Base-by-base conservation (phyloP, 2,329 filamentous ascomycete species). In the Alternaria novae-zelandiae region DNA sequence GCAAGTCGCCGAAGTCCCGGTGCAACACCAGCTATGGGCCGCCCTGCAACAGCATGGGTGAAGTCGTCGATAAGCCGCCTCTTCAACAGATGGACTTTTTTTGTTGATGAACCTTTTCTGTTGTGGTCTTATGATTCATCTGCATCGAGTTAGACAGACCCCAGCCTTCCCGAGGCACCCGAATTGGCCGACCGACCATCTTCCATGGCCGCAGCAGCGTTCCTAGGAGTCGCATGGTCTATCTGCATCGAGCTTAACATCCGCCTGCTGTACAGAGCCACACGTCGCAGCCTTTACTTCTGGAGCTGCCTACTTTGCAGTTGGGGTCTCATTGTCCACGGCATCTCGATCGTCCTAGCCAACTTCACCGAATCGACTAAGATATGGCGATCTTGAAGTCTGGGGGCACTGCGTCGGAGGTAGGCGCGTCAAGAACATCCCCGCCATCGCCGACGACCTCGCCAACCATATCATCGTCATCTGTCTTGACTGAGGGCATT, bases 241-340 rank as follows among this genome's bases (percentile, higher is more conserved):
- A 72, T 80, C 36, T 74, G 75, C 47, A 61, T 81, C 28, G 83
- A 85, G 67, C 73, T 85, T 26, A 78, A 82, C 43, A 71, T 83
- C 25, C 72, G 83, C 57, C 79, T 84, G 45, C 43, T 71, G 4
- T 26, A 66, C 8, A 57, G 65, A n/a, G 78, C 80, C 62, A 66
- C 81, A 20, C 75, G 78, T 11, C 81, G 79, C 43, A 82, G 83
- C 3, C 75, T 82, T 5, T 85, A 85, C 70, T 85, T 84, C 69
- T 84, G 82, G 82, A 79, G 78, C n/a, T 71, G 65, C 51, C 26
- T 70, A 3, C 23, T 70, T 0, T 72, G 68, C 45, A 70, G 68
- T 12, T 73, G 66, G 72, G 70, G 66, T 13, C 74, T 85, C 64
- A 66, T 84, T 21, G 69, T 80, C 13, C 73, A 83, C 5, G 74